Conservation (phyloP, 305 asterid species). For the Stenogyne calaminthoides region DNA sequence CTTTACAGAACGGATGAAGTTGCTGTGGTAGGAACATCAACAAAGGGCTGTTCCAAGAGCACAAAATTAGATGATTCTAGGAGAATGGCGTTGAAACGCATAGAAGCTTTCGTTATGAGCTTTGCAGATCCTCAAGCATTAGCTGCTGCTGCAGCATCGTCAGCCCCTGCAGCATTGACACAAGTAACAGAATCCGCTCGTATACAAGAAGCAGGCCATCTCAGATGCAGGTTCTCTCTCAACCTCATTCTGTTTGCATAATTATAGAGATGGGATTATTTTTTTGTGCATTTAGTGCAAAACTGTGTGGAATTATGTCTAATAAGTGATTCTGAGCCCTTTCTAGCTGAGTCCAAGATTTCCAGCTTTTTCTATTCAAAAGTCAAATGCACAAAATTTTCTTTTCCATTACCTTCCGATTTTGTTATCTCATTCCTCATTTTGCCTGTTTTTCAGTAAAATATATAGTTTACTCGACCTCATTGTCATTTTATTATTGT, state of each 20-base stretch:
- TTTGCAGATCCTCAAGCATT: slow-evolving; percentile 81
- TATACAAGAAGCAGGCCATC: slow-evolving; percentile 94
- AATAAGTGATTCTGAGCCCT: neutral
- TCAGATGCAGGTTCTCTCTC: slow-evolving; percentile 88
- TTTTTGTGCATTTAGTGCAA: too few species aligned
- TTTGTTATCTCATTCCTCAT: neutral
- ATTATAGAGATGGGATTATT: neutral
- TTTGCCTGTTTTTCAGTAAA: neutral
- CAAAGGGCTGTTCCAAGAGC: slow-evolving; percentile 64
- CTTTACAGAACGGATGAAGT: slow-evolving; percentile 80
- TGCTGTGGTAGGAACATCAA: slow-evolving; percentile 55
- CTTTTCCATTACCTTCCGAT: neutral
- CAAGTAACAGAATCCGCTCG: slow-evolving; percentile 85
- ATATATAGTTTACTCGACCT: neutral
- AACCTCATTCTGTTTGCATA: neutral
- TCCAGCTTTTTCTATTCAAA: neutral
- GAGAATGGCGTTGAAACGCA: slow-evolving; percentile 73
- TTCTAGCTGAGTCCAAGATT: neutral
- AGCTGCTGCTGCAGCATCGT: slow-evolving; percentile 77
- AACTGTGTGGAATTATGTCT: too few species aligned
- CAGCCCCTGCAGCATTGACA: slow-evolving; percentile 68
- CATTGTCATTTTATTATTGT: neutral
- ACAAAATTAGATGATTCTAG: slow-evolving; percentile 65
- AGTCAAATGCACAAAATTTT: neutral
- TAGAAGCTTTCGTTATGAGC: slow-evolving; percentile 69